Conservation (phyloP, 2,329 filamentous ascomycete genomes). For the Nothomitra cinnamomea region DNA sequence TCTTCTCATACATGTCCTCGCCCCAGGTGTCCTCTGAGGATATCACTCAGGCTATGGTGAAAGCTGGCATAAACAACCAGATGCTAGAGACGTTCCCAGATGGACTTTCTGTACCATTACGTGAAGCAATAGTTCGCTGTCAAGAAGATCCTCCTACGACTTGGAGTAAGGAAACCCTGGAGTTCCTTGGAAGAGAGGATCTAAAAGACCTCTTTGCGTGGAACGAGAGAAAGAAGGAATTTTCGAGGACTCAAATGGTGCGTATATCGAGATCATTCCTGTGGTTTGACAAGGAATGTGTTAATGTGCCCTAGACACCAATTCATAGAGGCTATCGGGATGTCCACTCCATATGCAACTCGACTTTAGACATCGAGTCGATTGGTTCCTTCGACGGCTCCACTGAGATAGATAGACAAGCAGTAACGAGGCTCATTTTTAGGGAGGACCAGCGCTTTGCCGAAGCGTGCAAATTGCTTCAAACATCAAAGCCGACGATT, state of each 20-base stretch:
- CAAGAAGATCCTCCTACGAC: conserved; percentile 64
- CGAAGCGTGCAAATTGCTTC: conserved; percentile 72
- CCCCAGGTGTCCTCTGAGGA: conserved; percentile 36
- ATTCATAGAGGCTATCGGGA: conserved; percentile 56
- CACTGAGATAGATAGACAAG: conserved; percentile 67
- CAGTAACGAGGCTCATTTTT: conserved; percentile 75
- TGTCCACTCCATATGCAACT: conserved; percentile 54
- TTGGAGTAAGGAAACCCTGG: conserved; percentile 56
- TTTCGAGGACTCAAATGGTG: conserved; percentile 18
- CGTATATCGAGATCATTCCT: conserved; percentile 1
- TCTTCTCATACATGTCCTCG: conserved; percentile 41
- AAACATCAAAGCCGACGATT: conserved; percentile 62
- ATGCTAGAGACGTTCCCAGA: conserved; percentile 75
- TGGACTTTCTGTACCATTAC: conserved; percentile 60
- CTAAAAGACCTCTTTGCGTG: conserved; percentile 46
- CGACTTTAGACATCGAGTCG: conserved; percentile 29
- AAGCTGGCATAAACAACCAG: conserved; percentile 46
- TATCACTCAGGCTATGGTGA: conserved; percentile 57
- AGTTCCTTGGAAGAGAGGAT: conserved; percentile 67
- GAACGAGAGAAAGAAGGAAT: conserved; percentile 24
- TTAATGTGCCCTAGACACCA: conserved; percentile 26
- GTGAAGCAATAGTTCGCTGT: conserved; percentile 70
- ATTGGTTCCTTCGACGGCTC: conserved; percentile 54
- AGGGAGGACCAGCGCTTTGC: conserved; percentile 77
- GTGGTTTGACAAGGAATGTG: not conserved